Evolutionary conservation across 2,329 filamentous ascomycete genomes (phyloP).

Genomic region (Neoarthrinium moseri): DNA sequence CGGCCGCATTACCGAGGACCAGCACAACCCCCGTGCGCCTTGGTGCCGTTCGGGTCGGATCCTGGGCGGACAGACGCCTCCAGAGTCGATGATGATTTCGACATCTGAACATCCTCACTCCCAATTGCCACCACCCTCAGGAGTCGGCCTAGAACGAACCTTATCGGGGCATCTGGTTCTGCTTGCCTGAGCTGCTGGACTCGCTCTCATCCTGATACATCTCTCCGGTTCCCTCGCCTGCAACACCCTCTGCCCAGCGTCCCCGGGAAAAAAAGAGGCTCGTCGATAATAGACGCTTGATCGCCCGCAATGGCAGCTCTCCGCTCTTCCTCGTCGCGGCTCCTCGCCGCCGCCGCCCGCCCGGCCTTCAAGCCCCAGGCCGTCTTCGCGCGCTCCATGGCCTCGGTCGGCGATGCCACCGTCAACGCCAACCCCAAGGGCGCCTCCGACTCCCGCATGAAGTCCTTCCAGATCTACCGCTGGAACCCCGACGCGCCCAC

Average conservation of each 20-base stretch:
- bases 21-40: neutral
- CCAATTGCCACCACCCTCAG: slow-evolving; percentile 7
- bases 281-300: neutral
- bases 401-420: slow-evolving; percentile 57
- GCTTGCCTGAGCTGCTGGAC: neutral
- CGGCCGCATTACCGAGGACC: slow-evolving; percentile 6
- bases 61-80: neutral
- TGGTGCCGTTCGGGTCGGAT: slow-evolving; percentile 7
- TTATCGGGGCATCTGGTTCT: neutral
- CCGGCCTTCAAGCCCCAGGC: slow-evolving; percentile 35
- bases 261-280: neutral
- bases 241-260: neutral
- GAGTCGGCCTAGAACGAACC: neutral
- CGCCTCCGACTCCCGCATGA: slow-evolving; percentile 62
- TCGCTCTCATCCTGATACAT: neutral
- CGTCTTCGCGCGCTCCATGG: slow-evolving; percentile 51
- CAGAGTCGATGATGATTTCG: slow-evolving; percentile 7
- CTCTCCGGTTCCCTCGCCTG: neutral
- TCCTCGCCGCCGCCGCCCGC: slow-evolving; percentile 46
- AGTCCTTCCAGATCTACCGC: slow-evolving; percentile 98
- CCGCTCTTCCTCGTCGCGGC: slow-evolving; percentile 54
- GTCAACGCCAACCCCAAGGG: slow-evolving; percentile 61
- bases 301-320: slow-evolving; percentile 56
- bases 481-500: slow-evolving; percentile 94
- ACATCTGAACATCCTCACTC: slow-evolving; percentile 7